Base-by-base conservation (phyloP, 139 green algal genomes). In the Diplosphaera chodatii region DNA sequence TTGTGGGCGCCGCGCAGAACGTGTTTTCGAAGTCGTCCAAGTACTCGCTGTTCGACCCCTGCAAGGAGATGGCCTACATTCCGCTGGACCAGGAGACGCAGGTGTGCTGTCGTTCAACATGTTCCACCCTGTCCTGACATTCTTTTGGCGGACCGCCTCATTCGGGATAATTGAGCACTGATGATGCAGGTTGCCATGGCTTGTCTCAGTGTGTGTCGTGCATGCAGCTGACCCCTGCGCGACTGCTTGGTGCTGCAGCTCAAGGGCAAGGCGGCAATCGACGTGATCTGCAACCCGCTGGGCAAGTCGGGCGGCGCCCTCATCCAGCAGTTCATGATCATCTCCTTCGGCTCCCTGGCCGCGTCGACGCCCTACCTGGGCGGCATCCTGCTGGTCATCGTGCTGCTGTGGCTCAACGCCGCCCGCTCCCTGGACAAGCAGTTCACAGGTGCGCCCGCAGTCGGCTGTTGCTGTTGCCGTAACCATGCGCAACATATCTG, bases 51-150 rank as follows among this genome's bases (percentile, higher is more conserved):
- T 99, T 99, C 77, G 95, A 99, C 86, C 95, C 95, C 63, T 99
- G 95, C 92, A 99, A 99, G 88, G 95, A 99, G 88, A 99, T 99
- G 91, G 95, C 92, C 1, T 99, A 99, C 90, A 99, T 99, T 64
- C 95, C 95, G 31, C 84, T 99, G 70, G 94, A 98, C 70, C 77
- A 89, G 33, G 94, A 98, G 88, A 91, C 83, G 69, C 90, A 90
- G 84, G 55, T 86, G 29, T 30, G 8, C 37, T 23, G 1, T 25
- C n/a, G n/a, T n/a, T n/a, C n/a, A n/a, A n/a, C n/a, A n/a, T n/a
- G n/a, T n/a, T n/a, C n/a, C n/a, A n/a, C n/a, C n/a, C n/a, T n/a
- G n/a, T n/a, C n/a, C n/a, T n/a, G n/a, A n/a, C n/a, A n/a, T n/a
- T n/a, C n/a, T n/a, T n/a, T n/a, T n/a, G n/a, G n/a, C n/a, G n/a